A percentile compares a stretch with the other conserved stretches of the same genome.
Conservation (phyloP, 331 rosid genomes). For the Quercus lobata region DNA sequence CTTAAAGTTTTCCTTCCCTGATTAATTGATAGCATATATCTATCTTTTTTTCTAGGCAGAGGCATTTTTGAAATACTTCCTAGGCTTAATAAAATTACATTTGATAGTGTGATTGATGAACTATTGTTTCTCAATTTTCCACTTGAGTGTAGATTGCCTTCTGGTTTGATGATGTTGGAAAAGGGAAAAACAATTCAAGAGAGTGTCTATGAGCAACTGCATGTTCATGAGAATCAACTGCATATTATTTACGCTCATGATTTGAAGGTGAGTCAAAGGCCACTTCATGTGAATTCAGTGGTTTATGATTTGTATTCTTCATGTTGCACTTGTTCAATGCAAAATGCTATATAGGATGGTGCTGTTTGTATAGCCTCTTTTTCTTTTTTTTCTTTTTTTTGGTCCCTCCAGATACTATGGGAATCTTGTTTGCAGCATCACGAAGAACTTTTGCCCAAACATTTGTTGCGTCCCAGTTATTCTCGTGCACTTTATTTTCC, state of each 20-base stretch:
- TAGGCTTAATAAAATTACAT: conserved; percentile 22
- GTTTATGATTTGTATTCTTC: background rate
- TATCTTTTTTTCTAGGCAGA: conserved; percentile 19
- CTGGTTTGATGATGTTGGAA: conserved; percentile 27
- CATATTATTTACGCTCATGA: conserved; percentile 16
- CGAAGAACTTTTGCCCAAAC: conserved; percentile 22
- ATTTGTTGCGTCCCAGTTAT: conserved; percentile 16
- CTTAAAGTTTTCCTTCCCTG: background rate
- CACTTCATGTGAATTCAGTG: background rate
- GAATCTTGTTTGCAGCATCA: conserved; percentile 25
- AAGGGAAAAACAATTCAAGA: conserved; percentile 26
- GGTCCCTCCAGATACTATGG: conserved; percentile 24
- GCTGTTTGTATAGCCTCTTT: background rate
- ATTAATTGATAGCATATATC: background rate
- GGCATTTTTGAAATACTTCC: conserved; percentile 27
- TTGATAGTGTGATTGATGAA: conserved; percentile 25
- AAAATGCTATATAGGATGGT: background rate
- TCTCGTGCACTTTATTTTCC: background rate
- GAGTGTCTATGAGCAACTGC: conserved; percentile 24
- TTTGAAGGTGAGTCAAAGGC: conserved; percentile 25
- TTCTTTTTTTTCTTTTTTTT: too few species aligned
- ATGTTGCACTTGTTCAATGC: background rate
- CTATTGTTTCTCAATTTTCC: conserved; percentile 26
- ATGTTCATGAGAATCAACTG: conserved; percentile 24
- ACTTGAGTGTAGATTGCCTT: conserved; percentile 18